phyloP scores from a whole-genome alignment of 352 stramenopile species.

The Elongisporangium senticosum region DNA sequence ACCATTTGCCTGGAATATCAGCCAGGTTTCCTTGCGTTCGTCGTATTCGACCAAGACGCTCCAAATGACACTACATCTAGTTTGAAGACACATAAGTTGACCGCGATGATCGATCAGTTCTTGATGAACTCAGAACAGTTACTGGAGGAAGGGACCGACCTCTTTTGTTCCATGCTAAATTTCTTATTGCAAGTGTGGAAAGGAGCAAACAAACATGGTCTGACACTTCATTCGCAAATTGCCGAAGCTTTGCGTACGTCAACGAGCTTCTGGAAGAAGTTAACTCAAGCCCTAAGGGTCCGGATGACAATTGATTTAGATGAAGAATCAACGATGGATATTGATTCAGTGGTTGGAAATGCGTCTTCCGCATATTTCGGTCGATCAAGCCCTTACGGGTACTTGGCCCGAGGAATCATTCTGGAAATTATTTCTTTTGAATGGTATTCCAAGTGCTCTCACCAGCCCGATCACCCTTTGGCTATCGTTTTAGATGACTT shows the following conservation, averaged over 20 bases:
- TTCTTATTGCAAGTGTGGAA: slow-evolving; percentile 60
- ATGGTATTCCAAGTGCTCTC: slow-evolving; percentile 44
- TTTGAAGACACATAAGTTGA: slow-evolving; percentile 4
- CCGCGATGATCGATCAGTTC: slow-evolving; percentile 37
- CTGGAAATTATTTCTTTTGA: slow-evolving; percentile 59
- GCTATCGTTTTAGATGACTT: slow-evolving; percentile 50
- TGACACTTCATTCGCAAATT: slow-evolving; percentile 41
- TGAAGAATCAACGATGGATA: slow-evolving; percentile 35
- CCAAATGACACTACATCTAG: neutral
- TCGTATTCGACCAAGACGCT: slow-evolving; percentile 28
- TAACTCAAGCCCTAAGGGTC: slow-evolving; percentile 51
- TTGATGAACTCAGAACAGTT: slow-evolving; percentile 53
- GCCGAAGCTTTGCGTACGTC: slow-evolving; percentile 27
- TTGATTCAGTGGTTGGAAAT: slow-evolving; percentile 25
- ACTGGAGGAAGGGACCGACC: slow-evolving; percentile 45
- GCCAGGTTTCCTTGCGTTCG: slow-evolving; percentile 47
- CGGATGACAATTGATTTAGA: slow-evolving; percentile 42
- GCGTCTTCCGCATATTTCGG: slow-evolving; percentile 33
- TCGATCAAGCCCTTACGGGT: slow-evolving; percentile 53
- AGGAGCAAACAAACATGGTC: slow-evolving; percentile 30
- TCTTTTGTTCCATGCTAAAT: slow-evolving; percentile 46
- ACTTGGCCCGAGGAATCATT: slow-evolving; percentile 49
- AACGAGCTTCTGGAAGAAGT: slow-evolving; percentile 48
- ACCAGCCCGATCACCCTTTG: slow-evolving; percentile 29
- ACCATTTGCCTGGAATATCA: slow-evolving; percentile 52